phyloP scores from a whole-genome alignment of 202 grass and related monocot species.

The Dendrocalamus latiflorus region DNA sequence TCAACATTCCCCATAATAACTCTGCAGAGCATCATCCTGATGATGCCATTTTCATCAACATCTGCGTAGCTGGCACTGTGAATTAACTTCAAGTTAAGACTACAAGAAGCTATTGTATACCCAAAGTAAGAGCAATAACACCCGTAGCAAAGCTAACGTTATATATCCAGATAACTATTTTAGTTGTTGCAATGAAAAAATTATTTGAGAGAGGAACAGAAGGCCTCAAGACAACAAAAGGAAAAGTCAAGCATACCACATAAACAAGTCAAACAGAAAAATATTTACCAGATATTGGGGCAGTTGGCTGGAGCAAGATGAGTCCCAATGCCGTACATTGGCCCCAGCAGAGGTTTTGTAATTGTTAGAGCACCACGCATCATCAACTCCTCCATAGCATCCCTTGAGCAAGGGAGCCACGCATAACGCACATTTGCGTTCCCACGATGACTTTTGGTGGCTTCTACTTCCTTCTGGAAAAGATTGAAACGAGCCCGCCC shows the following conservation, averaged over 20 bases:
- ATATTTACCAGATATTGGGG: slow-evolving; percentile 56
- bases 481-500: slow-evolving; percentile 43
- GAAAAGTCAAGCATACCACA: background rate
- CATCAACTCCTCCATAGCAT: slow-evolving; percentile 63
- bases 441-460: slow-evolving; percentile 47
- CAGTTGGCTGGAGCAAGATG: slow-evolving; percentile 78
- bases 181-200: background rate
- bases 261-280: slow-evolving; percentile 7
- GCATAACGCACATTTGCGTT: slow-evolving; percentile 89
- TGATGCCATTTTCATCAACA: slow-evolving; percentile 58
- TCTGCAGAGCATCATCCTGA: slow-evolving; percentile 77
- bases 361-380: slow-evolving; percentile 46
- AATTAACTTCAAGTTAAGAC: slow-evolving; percentile 33
- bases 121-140: background rate
- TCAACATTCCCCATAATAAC: slow-evolving; percentile 89
- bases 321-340: slow-evolving; percentile 56
- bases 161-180: background rate
- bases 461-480: slow-evolving; percentile 66
- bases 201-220: background rate
- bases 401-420: slow-evolving; percentile 66
- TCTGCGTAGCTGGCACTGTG: slow-evolving; percentile 51
- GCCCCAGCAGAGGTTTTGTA: slow-evolving; percentile 37
- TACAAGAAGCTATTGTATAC: background rate
- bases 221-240: background rate
- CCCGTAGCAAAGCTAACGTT: background rate